Base-by-base conservation (phyloP, 257 asterid genomes). In the Primulina huaijiensis region DNA sequence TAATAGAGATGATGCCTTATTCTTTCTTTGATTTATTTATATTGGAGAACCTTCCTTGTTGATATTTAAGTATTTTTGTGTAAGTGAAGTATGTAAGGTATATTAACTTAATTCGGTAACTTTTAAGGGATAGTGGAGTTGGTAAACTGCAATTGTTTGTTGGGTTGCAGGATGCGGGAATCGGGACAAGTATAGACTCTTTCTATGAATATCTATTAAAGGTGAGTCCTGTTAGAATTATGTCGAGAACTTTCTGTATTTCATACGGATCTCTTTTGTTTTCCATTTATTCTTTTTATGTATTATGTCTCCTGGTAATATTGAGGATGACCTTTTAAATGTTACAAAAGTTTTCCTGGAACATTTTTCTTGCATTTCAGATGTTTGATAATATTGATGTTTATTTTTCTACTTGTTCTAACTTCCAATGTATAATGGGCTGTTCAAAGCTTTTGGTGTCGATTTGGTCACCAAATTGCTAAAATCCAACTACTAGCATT, bases 151-250 rank as follows among this genome's bases (percentile, higher is more conserved):
- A 63, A 61, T 69, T 60, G 72, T 68, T 53, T 76, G 70, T 75
- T 81, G 76, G 37, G 71, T 80, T 84, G 80, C 88, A 93, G 99
- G 99, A 93, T 85, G 97, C 99, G 67, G 99, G 99, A 79, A 90
- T 93, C 67, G 99, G 99, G 71, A 93, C 99, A 65, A 93, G 99
- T 82, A 88, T 93, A 75, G 99, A 93, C 85, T 94, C 99, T 69
- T 94, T 91, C 77, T 94, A 94, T 69, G 99, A 94, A 79, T 94
- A 94, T 80, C 94, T 94, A 58, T 80, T 94, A 61, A 94, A 94
- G 97, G 99, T 89, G 76, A 72, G 81, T 77, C 78, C 75, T 64
- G 56, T 50, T 63, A 55, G 74, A 64, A 33, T 3, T 73, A 10
- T 63, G 58, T 19, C 40, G 52, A 60, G 29, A 58, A 46, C 55